Percentiles rank a stretch among this genome's conserved stretches.
These are phyloP conservation scores for Aspergillus haitiensis DNA, from an alignment of 495 filamentous ascomycete genomes.

Conservation along the genomic window DNA sequence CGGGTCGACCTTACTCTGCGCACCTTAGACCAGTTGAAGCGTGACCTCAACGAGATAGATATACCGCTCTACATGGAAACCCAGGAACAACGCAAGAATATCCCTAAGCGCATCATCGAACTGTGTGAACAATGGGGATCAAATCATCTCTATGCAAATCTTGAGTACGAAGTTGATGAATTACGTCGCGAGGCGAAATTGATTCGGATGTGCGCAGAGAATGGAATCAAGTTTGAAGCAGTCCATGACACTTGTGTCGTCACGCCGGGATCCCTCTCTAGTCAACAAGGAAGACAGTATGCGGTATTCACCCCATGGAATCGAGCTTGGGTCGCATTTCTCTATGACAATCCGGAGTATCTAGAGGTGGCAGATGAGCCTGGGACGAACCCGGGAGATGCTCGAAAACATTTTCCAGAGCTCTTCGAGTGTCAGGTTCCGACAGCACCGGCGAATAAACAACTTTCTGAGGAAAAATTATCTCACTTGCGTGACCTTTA, in stretches of 20 bases:
- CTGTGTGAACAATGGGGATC: constrained; percentile 73
- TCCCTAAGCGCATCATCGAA: constrained; percentile 65
- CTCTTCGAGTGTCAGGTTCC: constrained; percentile 70
- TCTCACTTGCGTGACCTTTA: constrained; percentile 59
- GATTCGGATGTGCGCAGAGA: constrained; percentile 57
- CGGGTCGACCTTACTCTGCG: constrained; percentile 80
- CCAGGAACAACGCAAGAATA: constrained; percentile 60
- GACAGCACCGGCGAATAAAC: constrained; percentile 62
- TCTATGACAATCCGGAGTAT: constrained; percentile 66
- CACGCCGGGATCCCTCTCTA: constrained; percentile 63
- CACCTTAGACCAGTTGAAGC: constrained; percentile 62
- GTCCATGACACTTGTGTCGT: constrained; percentile 83
- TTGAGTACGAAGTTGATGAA: constrained; percentile 64
- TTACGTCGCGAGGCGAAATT: constrained; percentile 67
- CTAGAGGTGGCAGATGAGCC: constrained; percentile 62
- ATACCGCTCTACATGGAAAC: constrained; percentile 81
- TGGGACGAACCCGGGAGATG: constrained; percentile 55
- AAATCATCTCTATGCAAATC: constrained; percentile 58
- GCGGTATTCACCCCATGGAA: constrained; percentile 85
- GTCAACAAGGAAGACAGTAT: constrained; percentile 72
- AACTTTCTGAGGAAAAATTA: constrained; percentile 58
- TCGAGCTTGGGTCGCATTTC: constrained; percentile 67
- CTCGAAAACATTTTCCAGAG: constrained; percentile 52
- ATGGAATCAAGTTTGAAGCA: constrained; percentile 61
- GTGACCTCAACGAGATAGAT: constrained; percentile 65